Conservation (phyloP, 441 rosid genomes). For the Populus tomentosa region DNA sequence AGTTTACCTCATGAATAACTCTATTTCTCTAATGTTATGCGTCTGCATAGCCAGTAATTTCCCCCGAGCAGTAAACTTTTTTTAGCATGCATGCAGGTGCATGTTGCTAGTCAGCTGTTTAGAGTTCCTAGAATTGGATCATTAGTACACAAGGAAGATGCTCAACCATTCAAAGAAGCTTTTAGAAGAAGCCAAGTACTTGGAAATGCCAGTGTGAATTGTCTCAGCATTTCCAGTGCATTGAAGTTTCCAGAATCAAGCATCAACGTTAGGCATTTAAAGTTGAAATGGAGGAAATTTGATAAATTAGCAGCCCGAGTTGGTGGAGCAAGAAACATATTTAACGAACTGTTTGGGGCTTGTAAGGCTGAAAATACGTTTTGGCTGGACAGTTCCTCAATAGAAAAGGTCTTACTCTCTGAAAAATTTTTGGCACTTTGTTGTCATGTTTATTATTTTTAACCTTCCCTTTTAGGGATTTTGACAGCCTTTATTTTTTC, state of each 20-base stretch:
- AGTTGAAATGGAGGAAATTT: conserved; percentile 79
- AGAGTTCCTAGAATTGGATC: conserved; percentile 37
- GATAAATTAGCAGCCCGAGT: conserved; percentile 51
- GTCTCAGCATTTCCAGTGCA: conserved; percentile 30
- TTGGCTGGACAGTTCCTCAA: conserved; percentile 97
- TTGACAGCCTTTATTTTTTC: not conserved
- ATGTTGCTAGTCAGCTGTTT: conserved; percentile 37
- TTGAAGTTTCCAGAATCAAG: conserved; percentile 30
- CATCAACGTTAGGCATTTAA: conserved; percentile 37
- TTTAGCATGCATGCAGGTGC: conserved; percentile 80
- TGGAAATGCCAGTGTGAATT: conserved; percentile 25
- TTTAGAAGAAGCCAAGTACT: conserved; percentile 21
- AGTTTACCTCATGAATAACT: not conserved
- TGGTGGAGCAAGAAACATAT: conserved; percentile 82
- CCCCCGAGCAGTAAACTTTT: conserved; percentile 58
- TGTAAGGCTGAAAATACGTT: conserved; percentile 60
- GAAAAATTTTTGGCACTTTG: not conserved
- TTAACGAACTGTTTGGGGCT: conserved; percentile 56
- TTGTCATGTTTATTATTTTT: not conserved
- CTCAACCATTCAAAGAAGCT: conserved; percentile 28
- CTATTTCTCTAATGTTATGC: conserved; percentile 9
- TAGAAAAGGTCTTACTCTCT: conserved; percentile 58
- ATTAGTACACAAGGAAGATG: conserved; percentile 28
- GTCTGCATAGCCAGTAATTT: conserved; percentile 17
- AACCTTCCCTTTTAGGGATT: not conserved